phyloP scores from a whole-genome alignment of 306 rosid genomes.

The Canavalia ensiformis region DNA sequence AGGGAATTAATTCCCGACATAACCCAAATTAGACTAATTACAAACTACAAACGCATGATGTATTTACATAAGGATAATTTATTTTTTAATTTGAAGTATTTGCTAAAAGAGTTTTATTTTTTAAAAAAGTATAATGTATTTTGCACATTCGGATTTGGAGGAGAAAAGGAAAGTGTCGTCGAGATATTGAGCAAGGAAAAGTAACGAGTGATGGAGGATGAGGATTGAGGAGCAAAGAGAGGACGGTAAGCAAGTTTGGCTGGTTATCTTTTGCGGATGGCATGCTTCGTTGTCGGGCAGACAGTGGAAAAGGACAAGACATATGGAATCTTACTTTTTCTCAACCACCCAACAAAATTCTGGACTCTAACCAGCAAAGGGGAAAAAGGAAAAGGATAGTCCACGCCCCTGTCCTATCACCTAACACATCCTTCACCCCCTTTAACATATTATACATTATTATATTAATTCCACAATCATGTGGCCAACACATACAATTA shows the following conservation, averaged over 20 bases:
- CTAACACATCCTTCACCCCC: background rate
- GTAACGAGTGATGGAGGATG: background rate
- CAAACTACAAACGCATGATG: background rate
- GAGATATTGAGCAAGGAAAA: conserved; percentile 13
- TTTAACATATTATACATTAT: background rate
- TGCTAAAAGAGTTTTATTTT: background rate
- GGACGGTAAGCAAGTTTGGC: background rate
- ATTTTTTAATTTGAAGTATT: too few relatives aligned
- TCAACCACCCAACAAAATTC: conserved; percentile 50
- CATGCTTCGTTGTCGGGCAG: conserved; percentile 69
- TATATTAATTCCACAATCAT: conserved; percentile 17
- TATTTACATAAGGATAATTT: background rate
- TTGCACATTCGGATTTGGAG: background rate
- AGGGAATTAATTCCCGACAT: too few relatives aligned
- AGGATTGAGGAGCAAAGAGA: background rate
- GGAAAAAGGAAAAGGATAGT: conserved; percentile 30
- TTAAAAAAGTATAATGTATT: background rate
- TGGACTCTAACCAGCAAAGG: conserved; percentile 2
- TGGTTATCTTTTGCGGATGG: conserved; percentile 46
- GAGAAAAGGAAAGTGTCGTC: conserved; percentile 1
- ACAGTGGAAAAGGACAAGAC: conserved; percentile 68
- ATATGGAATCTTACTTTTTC: conserved; percentile 66
- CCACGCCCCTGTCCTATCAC: conserved; percentile 35
- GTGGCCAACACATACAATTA: conserved; percentile 24
- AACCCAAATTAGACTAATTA: too few relatives aligned